These are phyloP conservation scores for Chlorella sp. DNA, from an alignment of 139 green algal genomes.

Conservation along the genomic window DNA sequence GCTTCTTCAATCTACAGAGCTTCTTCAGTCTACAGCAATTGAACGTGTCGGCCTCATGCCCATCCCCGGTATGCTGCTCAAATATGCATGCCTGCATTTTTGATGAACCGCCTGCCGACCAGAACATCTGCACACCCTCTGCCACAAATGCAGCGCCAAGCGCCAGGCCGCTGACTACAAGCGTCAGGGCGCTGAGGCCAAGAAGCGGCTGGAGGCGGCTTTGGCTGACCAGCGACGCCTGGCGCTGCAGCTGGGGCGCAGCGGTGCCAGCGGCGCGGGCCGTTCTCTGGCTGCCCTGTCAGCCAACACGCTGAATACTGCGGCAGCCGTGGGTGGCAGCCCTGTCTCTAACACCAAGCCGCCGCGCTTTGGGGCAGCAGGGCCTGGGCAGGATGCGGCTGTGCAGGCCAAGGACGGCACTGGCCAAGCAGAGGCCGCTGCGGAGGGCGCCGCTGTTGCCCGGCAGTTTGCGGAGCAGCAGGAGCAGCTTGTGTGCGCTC, in stretches of 20 bases:
- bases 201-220: constrained; percentile 54
- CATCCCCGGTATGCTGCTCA: no score
- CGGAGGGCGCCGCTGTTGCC: neutral
- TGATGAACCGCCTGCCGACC: no score
- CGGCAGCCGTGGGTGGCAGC: neutral
- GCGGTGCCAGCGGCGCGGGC: neutral
- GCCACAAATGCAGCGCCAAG: neutral
- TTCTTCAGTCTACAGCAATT: no score
- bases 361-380: neutral
- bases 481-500: constrained; percentile 67
- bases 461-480: constrained; percentile 70
- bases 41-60: no score
- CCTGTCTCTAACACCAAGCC: neutral
- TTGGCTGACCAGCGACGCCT: constrained; percentile 66
- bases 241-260: constrained; percentile 41
- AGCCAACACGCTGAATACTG: neutral
- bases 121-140: no score
- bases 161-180: constrained; percentile 53
- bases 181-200: constrained; percentile 51
- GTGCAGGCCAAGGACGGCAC: neutral
- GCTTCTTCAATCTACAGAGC: no score
- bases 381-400: neutral
- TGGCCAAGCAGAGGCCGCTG: neutral
- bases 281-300: neutral
- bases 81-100: no score